phyloP scores from a whole-genome alignment of 208 protist genomes.

The Willaertia magna region DNA sequence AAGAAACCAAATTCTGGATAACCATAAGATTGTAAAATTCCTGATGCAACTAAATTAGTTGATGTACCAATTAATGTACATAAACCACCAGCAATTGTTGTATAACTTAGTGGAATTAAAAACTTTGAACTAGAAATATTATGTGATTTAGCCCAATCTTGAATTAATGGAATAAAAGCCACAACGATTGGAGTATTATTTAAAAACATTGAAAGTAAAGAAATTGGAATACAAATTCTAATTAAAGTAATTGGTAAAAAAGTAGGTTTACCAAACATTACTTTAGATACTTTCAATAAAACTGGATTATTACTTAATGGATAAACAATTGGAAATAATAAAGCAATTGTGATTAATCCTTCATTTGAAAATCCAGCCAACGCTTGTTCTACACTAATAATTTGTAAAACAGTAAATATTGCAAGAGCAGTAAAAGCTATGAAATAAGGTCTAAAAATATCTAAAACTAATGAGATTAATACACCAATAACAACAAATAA shows the following conservation, averaged over 20 bases:
- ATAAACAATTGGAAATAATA: not conserved
- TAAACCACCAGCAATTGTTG: slow-evolving; percentile 21
- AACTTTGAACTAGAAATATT: slow-evolving; percentile 10
- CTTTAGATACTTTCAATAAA: not conserved
- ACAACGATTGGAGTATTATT: slow-evolving; percentile 33
- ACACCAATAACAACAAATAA: not conserved
- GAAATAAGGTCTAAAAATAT: not conserved
- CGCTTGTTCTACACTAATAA: not conserved
- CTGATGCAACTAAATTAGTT: slow-evolving; percentile 20
- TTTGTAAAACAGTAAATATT: not conserved
- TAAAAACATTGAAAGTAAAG: slow-evolving; percentile 11
- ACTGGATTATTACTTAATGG: not conserved
- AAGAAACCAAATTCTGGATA: not conserved
- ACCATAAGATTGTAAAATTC: not conserved
- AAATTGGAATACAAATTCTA: not conserved
- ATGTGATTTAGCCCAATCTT: slow-evolving; percentile 2
- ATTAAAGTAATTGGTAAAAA: not conserved
- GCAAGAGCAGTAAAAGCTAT: not conserved
- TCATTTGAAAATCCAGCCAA: not conserved
- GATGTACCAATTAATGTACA: slow-evolving; percentile 29
- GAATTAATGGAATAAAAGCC: slow-evolving; percentile 15
- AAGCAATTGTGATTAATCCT: not conserved
- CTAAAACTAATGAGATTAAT: not conserved
- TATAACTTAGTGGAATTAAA: slow-evolving; percentile 25
- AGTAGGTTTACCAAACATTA: not conserved